Evolutionary conservation across 768 basidiomycete genomes (phyloP), one percentile per base, ranked within the genome.

Genomic region (Russula brevipes): DNA sequence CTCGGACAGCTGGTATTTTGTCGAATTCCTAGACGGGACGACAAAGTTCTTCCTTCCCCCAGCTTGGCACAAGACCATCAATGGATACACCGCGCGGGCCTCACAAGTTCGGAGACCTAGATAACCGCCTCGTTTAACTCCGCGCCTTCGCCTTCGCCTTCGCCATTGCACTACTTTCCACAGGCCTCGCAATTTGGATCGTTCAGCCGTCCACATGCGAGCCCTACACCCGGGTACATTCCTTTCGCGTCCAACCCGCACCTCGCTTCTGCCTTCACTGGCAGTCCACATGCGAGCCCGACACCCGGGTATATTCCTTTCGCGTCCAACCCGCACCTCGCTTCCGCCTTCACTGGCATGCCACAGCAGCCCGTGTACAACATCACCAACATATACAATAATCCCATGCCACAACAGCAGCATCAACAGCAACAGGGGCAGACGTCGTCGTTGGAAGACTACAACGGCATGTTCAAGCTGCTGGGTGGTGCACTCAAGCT

Each of bases 401-500:
- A 42, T 12, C 19, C 12, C 19, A 1, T 9, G 41, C 33, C 45
- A 44, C 39, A 38, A 17, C 44, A 39, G n/a, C 44, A 1, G 1
- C 30, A 14, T 2, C 53, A n/a, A 5, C n/a, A 11, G 4, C 39
- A 41, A 7, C 33, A 45, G 9, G 31, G 5, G 6, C 19, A 47
- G n/a, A n/a, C 33, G 16, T 19, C 54, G 10, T 0, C 10, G 5
- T 12, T 54, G 8, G 1, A 39, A 14, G 41, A 41, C 10, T 24
- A 54, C 30, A n/a, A n/a, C 19, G 36, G n/a, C 19, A 24, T 44
- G 31, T 14, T 54, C 24, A 19, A 31, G 2, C n/a, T 63, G 33
- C 31, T 63, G 30, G 57, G 57, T 11, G 62, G 62, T 3, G 62
- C 51, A 24, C 38, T 63, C 50, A 63, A 63, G 44, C 9, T 58